Conservation (phyloP, 169 alveolate genomes). For the Plasmodium relictum region DNA sequence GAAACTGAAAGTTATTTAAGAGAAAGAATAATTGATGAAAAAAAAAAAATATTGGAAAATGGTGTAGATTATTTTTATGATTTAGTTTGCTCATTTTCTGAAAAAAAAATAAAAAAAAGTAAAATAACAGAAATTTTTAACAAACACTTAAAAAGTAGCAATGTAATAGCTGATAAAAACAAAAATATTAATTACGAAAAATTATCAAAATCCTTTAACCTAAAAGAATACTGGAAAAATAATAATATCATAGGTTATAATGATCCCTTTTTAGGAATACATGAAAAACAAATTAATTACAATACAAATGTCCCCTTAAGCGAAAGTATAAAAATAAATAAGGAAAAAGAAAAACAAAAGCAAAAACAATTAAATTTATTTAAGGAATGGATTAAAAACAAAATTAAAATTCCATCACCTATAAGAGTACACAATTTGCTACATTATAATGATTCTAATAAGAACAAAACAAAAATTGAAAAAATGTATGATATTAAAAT, state of each 20-base stretch:
- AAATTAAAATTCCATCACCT: conserved; percentile 89
- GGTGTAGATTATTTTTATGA: conserved; percentile 71
- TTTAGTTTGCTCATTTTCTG: conserved; percentile 48
- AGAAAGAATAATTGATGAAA: conserved; percentile 74
- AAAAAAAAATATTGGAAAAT: conserved; percentile 26
- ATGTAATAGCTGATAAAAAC: conserved; percentile 17
- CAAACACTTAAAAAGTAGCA: conserved; percentile 33
- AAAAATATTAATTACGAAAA: conserved; percentile 28
- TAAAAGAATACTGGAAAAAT: conserved; percentile 72
- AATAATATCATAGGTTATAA: conserved; percentile 48
- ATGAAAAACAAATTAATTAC: conserved; percentile 80
- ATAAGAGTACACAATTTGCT: conserved; percentile 82
- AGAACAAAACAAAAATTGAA: conserved; percentile 79
- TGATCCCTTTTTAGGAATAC: conserved; percentile 81
- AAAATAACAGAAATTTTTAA: conserved; percentile 44
- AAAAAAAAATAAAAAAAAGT: conserved; percentile 54
- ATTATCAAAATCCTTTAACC: conserved; percentile 24
- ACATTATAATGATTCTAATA: conserved; percentile 47
- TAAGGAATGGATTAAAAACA: conserved; percentile 89
- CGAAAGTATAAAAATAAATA: conserved; percentile 79
- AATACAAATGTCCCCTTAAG: conserved; percentile 80
- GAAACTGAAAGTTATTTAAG: conserved; percentile 45
- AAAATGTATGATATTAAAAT: conserved; percentile 88
- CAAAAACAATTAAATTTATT: conserved; percentile 84
- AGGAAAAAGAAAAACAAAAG: conserved; percentile 81